Conservation (phyloP, 2,329 filamentous ascomycete species). For the Pestalotiopsis sp. region DNA sequence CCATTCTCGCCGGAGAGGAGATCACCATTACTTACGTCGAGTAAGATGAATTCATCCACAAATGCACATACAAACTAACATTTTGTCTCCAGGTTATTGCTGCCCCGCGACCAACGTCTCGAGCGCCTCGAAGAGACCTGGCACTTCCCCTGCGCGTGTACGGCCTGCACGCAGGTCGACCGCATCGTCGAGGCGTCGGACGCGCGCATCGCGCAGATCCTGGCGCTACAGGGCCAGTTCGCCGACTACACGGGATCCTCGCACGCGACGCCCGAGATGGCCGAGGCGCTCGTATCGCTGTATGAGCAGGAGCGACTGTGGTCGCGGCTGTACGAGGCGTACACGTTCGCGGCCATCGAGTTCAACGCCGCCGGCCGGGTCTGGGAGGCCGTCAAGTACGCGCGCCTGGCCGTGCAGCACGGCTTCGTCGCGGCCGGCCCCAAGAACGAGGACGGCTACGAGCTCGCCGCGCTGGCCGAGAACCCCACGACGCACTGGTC, state of each 20-base stretch:
- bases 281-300: constrained; percentile 38
- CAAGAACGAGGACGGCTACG: constrained; percentile 31
- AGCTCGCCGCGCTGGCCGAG: constrained; percentile 34
- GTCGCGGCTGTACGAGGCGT: constrained; percentile 36
- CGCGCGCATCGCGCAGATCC: constrained; percentile 33
- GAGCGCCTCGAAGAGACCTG: constrained; percentile 33
- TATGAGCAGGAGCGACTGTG: constrained; percentile 43
- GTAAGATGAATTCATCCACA: constrained; percentile 17
- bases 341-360: constrained; percentile 40
- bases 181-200: constrained; percentile 35
- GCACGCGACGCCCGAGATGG: constrained; percentile 33
- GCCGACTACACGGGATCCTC: constrained; percentile 35
- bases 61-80: background rate
- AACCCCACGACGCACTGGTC: constrained; percentile 43
- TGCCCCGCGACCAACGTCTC: constrained; percentile 31
- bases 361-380: constrained; percentile 41
- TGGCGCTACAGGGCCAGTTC: constrained; percentile 32
- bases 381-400: constrained; percentile 41
- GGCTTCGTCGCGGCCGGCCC: constrained; percentile 35
- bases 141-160: constrained; percentile 42
- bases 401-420: constrained; percentile 38
- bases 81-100: constrained; percentile 29
- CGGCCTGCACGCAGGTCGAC: constrained; percentile 32
- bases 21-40: constrained; percentile 44
- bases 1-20: constrained; percentile 42